Evolutionary conservation across 257 asterid genomes (phyloP).

Genomic region (Coffea canephora): DNA sequence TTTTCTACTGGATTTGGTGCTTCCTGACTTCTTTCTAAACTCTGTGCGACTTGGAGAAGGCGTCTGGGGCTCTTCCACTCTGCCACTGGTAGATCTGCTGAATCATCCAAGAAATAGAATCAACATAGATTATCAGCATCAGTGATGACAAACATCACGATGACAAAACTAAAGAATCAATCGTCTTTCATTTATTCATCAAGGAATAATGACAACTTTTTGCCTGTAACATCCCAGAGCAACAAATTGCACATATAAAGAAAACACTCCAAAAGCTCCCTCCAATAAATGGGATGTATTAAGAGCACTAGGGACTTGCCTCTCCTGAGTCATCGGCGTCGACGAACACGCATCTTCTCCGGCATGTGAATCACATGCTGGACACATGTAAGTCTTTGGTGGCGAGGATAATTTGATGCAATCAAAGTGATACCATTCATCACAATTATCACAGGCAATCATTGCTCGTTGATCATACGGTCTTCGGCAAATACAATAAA

Average conservation of each 20-base stretch:
- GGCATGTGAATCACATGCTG: conserved; percentile 63
- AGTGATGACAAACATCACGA: not conserved
- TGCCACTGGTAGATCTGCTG: conserved; percentile 47
- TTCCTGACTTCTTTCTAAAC: conserved; percentile 46
- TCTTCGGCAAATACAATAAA: conserved; percentile 85
- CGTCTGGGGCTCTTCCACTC: conserved; percentile 79
- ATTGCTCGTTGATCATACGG: conserved; percentile 80
- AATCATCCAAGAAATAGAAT: conserved; percentile 1
- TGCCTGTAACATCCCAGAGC: not conserved
- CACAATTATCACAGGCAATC: conserved; percentile 87
- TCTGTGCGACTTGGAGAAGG: conserved; percentile 64
- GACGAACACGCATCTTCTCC: conserved; percentile 35
- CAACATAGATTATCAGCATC: too few relatives aligned
- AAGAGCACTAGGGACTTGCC: conserved; percentile 32
- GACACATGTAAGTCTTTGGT: conserved; percentile 77
- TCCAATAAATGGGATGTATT: not conserved
- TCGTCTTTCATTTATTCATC: not conserved
- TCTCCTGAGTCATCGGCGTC: conserved; percentile 36
- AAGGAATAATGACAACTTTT: not conserved
- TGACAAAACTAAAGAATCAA: not conserved
- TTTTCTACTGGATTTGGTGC: conserved; percentile 19
- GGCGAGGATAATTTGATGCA: conserved; percentile 67
- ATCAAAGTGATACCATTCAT: conserved; percentile 97
- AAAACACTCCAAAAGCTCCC: not conserved
- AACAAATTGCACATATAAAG: not conserved